Conservation (phyloP, 768 basidiomycete species). For the Serendipita indica region DNA sequence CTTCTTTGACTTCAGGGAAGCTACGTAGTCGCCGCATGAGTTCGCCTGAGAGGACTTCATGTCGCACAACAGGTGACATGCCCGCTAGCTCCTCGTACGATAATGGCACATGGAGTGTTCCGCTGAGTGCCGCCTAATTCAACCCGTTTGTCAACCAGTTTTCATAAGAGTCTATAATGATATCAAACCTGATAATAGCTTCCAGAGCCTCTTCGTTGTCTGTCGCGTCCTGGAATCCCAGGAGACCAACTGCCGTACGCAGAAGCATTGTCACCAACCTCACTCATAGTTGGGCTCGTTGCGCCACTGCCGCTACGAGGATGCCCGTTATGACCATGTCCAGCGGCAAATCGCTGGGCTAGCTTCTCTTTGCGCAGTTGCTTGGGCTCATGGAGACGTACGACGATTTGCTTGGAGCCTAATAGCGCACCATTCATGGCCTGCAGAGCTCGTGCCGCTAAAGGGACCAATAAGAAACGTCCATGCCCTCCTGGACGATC, state of each 20-base stretch:
- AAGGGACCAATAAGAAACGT: slow-evolving; percentile 9
- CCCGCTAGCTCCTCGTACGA: slow-evolving; percentile 74
- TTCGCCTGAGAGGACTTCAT: slow-evolving; percentile 73
- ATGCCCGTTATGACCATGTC: slow-evolving; percentile 45
- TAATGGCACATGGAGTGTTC: slow-evolving; percentile 68
- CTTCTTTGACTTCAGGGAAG: slow-evolving; percentile 28
- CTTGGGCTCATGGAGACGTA: slow-evolving; percentile 82
- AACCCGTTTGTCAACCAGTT: slow-evolving; percentile 8
- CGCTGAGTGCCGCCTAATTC: slow-evolving; percentile 62
- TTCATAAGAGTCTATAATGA: slow-evolving; percentile 1
- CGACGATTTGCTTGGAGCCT: slow-evolving; percentile 65
- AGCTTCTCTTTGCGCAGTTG: slow-evolving; percentile 82
- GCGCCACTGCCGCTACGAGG: slow-evolving; percentile 70
- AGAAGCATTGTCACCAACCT: slow-evolving; percentile 48
- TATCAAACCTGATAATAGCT: slow-evolving; percentile 67
- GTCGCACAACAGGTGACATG: slow-evolving; percentile 74
- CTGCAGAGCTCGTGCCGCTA: slow-evolving; percentile 59
- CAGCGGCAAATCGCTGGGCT: slow-evolving; percentile 51
- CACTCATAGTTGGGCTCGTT: slow-evolving; percentile 70
- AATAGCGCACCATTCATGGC: slow-evolving; percentile 65
- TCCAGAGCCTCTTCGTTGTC: slow-evolving; percentile 63
- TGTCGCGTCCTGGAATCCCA: slow-evolving; percentile 44
- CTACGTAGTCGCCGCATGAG: slow-evolving; percentile 49
- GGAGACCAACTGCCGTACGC: slow-evolving; percentile 56
- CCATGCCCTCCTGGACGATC: background rate